These are phyloP conservation scores for Falciphora oryzae DNA, from an alignment of 2,329 filamentous ascomycete genomes.

Conservation along the genomic window DNA sequence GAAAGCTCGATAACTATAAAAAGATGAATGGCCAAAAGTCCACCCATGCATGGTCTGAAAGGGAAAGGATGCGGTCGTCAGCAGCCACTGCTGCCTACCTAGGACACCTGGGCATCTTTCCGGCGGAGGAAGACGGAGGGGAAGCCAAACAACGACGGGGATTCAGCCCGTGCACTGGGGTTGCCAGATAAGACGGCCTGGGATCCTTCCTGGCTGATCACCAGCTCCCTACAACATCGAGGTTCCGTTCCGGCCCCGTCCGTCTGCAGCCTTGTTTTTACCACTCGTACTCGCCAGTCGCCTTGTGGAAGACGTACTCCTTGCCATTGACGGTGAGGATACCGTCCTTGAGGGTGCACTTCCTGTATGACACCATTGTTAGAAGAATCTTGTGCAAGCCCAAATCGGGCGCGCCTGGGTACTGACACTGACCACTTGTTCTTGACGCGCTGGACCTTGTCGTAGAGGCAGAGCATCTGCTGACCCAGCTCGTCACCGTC, in stretches of 20 bases:
- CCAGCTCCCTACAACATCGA: neutral
- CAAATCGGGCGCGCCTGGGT: neutral
- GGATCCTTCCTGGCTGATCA: neutral
- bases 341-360: conserved; percentile 96
- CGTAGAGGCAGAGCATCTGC: conserved; percentile 98
- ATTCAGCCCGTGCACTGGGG: neutral
- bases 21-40: neutral
- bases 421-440: conserved; percentile 80
- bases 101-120: neutral
- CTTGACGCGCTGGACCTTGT: conserved; percentile 98
- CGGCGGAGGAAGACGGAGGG: neutral
- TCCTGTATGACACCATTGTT: conserved; percentile 49
- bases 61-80: neutral
- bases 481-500: conserved; percentile 79
- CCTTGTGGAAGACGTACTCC: conserved; percentile 98
- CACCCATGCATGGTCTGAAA: neutral
- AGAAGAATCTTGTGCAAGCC: neutral
- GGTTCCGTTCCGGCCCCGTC: neutral
- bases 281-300: conserved; percentile 97
- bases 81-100: neutral
- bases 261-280: conserved; percentile 34
- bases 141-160: neutral
- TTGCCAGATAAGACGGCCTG: neutral
- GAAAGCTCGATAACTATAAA: neutral
- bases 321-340: conserved; percentile 89